Evolutionary conservation across 345 rosid genomes (phyloP), one percentile per base, ranked within the genome.

Genomic region (Sonneratia alba): DNA sequence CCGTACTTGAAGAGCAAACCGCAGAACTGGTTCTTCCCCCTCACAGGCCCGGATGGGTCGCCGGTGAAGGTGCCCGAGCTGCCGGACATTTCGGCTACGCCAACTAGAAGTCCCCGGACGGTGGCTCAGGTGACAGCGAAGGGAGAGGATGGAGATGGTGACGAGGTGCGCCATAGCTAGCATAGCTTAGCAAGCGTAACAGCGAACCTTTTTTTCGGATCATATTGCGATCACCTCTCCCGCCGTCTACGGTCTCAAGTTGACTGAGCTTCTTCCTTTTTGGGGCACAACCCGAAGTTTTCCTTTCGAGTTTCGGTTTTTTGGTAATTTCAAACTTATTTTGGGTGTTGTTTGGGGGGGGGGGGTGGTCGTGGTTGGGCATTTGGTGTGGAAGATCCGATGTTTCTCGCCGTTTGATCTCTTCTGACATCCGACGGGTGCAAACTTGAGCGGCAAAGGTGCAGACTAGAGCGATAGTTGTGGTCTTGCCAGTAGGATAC

Each of bases 1-100:
- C 97, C 98, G 79, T 90, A 94, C 84, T 88, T 94, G 79, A 94
- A 87, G 72, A 94, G 87, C 63, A 90, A 83, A 14, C 98, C 98
- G 6, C 89, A 91, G 80, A 88, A 90, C 82, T 91, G 97, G 83
- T 84, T 91, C 88, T 90, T 94, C 74, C 88, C 93, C 77, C 76
- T 86, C 80, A 90, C 82, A 4, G 96, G 97, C 21, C 91, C 87
- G n/a, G 56, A 48, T 42, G 78, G 82, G 32, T 81, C 81, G 34
- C 34, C 34, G n/a, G 34, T 6, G 64, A 87, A 34, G 73, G 81
- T 77, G 71, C 78, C 83, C 47, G 73, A 13, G 67, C 77, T 55
- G 37, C 75, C 70, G 36, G 88, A 79, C 79, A 74, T 82, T 5
- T 78, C 84, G 18, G 79, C 63, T 24, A 95, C 89, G 73, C 92